phyloP scores from a whole-genome alignment of 148 eudicot genomes.

The Dianthus caryophyllus region DNA sequence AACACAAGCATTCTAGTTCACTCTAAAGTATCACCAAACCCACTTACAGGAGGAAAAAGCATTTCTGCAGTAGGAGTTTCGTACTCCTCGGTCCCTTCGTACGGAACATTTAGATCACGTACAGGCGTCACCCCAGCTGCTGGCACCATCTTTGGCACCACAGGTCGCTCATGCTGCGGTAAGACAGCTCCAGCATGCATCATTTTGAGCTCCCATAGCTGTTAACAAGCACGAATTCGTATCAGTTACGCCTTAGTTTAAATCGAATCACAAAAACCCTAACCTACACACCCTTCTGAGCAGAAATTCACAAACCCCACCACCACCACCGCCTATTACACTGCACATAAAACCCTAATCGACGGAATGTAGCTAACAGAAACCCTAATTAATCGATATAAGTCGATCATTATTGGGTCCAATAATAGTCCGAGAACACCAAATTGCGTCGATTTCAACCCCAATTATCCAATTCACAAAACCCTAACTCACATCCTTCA shows the following conservation, averaged over 20 bases:
- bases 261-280: conserved; percentile 1
- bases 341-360: neutral
- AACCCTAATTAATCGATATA: neutral
- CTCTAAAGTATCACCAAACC: conserved; percentile 1
- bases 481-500: conserved; percentile 13
- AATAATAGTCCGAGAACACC: neutral
- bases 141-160: conserved; percentile 31
- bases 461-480: neutral
- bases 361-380: neutral
- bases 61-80: conserved; percentile 96
- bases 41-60: conserved; percentile 88
- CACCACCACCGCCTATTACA: too few species aligned
- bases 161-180: conserved; percentile 68
- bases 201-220: conserved; percentile 96
- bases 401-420: neutral
- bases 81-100: conserved; percentile 88
- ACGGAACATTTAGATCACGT: conserved; percentile 93
- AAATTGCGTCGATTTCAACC: neutral
- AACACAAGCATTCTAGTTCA: neutral
- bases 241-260: conserved; percentile 16
- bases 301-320: too few species aligned
- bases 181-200: conserved; percentile 75
- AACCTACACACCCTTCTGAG: neutral
- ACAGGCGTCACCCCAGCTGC: conserved; percentile 59
- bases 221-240: conserved; percentile 8